phyloP scores from a whole-genome alignment of 2,329 filamentous ascomycete species.

The Elsinoe necatrix region DNA sequence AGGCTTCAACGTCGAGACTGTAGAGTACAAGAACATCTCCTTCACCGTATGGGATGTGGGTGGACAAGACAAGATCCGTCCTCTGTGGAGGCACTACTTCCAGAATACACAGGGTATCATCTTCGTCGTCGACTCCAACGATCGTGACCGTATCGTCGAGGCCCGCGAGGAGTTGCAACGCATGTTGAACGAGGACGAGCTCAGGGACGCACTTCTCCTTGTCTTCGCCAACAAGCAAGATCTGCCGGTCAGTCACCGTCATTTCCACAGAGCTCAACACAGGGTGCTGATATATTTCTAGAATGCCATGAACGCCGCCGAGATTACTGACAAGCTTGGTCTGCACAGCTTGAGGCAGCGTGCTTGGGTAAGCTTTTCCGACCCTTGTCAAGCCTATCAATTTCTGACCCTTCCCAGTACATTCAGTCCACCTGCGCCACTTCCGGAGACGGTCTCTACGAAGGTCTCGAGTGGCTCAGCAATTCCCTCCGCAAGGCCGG shows the following conservation, averaged over 20 bases:
- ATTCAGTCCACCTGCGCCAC: constrained; percentile 99
- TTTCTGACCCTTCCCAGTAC: constrained; percentile 48
- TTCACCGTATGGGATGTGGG: constrained; percentile 99
- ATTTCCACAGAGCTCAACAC: neutral
- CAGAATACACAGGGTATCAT: constrained; percentile 93
- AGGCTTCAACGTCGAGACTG: constrained; percentile 96
- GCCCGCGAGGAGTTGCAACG: constrained; percentile 88
- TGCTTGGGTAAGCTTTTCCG: constrained; percentile 70
- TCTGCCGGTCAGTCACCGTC: constrained; percentile 58
- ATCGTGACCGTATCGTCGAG: constrained; percentile 84
- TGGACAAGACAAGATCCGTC: constrained; percentile 97
- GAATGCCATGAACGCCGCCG: constrained; percentile 99
- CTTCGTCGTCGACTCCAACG: constrained; percentile 95
- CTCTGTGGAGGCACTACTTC: constrained; percentile 96
- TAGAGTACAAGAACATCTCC: constrained; percentile 98
- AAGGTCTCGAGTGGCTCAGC: constrained; percentile 70
- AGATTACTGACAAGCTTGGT: constrained; percentile 99
- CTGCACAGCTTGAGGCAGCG: constrained; percentile 98
- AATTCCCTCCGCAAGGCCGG: constrained; percentile 48
- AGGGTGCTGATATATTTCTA: constrained; percentile 31
- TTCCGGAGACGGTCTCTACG: constrained; percentile 97
- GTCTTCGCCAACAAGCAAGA: constrained; percentile 99
- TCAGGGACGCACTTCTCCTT: constrained; percentile 87
- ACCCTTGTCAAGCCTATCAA: neutral
- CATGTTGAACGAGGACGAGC: constrained; percentile 96